Percentiles rank a stretch among this genome's conserved stretches.
These are phyloP conservation scores for Selaginella moellendorffii DNA, from an alignment of 75 land plant genomes.

Conservation along the genomic window DNA sequence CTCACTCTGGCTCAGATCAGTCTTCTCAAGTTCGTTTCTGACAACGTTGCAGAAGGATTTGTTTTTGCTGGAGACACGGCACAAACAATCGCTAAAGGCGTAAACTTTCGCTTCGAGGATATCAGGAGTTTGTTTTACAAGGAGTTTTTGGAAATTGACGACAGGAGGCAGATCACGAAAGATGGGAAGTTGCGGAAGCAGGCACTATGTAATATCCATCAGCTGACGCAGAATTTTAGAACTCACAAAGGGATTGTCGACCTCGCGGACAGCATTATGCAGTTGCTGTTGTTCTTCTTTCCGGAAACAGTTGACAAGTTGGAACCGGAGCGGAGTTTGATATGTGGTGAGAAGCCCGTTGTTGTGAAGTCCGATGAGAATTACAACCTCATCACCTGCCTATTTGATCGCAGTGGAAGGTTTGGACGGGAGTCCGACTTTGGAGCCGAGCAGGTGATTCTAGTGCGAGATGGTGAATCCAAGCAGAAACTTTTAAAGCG, in stretches of 20 bases:
- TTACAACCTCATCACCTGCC: slow-evolving; percentile 28
- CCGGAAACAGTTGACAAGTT: slow-evolving; percentile 38
- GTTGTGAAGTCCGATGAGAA: slow-evolving; percentile 32
- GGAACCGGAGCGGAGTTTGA: slow-evolving; percentile 34
- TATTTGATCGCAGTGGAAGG: slow-evolving; percentile 20
- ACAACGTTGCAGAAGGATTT: slow-evolving; percentile 39
- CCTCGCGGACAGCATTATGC: slow-evolving; percentile 45
- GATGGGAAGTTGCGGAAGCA: neutral
- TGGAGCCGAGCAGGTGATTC: slow-evolving; percentile 60
- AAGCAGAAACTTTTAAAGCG: slow-evolving; percentile 17
- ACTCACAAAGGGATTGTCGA: slow-evolving; percentile 43
- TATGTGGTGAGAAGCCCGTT: slow-evolving; percentile 48
- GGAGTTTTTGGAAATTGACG: slow-evolving; percentile 24
- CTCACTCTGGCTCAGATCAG: slow-evolving; percentile 51
- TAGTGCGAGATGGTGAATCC: slow-evolving; percentile 41
- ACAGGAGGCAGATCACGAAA: neutral
- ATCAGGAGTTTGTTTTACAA: slow-evolving; percentile 40
- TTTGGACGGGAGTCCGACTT: slow-evolving; percentile 17
- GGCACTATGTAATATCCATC: slow-evolving; percentile 25
- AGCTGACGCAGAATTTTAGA: slow-evolving; percentile 44
- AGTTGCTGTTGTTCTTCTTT: slow-evolving; percentile 36
- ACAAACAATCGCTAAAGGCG: slow-evolving; percentile 60
- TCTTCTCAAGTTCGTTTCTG: slow-evolving; percentile 41
- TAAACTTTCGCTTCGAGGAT: slow-evolving; percentile 53
- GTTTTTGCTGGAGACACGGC: slow-evolving; percentile 77